Conservation (phyloP, 192 early-diverging fungal species). For the Gonapodya prolifera region DNA sequence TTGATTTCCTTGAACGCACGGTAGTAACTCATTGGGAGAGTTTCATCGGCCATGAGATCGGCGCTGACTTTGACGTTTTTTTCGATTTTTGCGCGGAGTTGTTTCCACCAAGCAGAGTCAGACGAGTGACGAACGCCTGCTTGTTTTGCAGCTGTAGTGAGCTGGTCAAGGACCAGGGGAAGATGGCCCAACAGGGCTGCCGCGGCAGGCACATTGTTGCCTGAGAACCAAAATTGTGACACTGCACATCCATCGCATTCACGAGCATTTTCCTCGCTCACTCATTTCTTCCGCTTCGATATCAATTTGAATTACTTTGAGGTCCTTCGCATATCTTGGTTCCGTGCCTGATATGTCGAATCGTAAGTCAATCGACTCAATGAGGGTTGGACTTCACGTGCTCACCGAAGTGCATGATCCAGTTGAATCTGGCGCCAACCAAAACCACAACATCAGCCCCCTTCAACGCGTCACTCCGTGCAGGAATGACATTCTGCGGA, state of each 20-base stretch:
- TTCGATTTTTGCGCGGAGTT: background rate
- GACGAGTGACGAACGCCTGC: background rate
- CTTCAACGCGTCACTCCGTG: conserved; percentile 46
- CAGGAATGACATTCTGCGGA: conserved; percentile 43
- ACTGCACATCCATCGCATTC: background rate
- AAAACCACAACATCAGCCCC: conserved; percentile 55
- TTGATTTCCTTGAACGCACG: conserved; percentile 57
- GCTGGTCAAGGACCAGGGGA: conserved; percentile 35
- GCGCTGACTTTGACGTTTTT: conserved; percentile 15
- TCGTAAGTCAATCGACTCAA: background rate
- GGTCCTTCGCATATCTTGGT: conserved; percentile 31
- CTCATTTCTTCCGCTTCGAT: conserved; percentile 46
- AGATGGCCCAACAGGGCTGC: conserved; percentile 49
- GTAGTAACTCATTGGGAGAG: conserved; percentile 49
- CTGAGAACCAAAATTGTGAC: background rate
- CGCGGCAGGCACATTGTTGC: conserved; percentile 32
- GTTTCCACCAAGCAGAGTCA: background rate
- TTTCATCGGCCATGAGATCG: conserved; percentile 23
- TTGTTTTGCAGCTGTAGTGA: conserved; percentile 15
- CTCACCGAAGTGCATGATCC: conserved; percentile 61
- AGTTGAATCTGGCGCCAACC: conserved; percentile 56
- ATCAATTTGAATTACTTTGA: conserved; percentile 62
- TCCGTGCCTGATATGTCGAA: conserved; percentile 3
- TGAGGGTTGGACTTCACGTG: background rate
- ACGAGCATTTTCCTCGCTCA: background rate